These are phyloP conservation scores for Orbilia ellipsospora DNA, from an alignment of 2,329 filamentous ascomycete genomes.

Conservation along the genomic window DNA sequence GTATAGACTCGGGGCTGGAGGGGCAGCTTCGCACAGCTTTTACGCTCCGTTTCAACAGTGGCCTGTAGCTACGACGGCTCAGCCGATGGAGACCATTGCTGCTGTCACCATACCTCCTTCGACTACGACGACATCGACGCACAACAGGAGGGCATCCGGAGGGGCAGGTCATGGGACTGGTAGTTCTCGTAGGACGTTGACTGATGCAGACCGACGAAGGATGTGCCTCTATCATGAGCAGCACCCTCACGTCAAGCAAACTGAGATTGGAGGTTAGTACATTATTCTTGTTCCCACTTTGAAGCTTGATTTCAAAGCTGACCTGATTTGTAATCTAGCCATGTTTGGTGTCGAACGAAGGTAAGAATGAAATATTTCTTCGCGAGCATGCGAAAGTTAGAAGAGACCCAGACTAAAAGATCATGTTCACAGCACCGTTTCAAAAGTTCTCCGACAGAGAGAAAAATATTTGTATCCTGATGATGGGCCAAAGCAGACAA, in stretches of 20 bases:
- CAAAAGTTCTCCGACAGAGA: conserved; percentile 92
- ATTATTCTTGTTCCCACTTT: conserved; percentile 5
- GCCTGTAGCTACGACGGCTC: conserved; percentile 44
- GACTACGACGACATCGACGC: conserved; percentile 70
- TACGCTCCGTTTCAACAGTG: conserved; percentile 50
- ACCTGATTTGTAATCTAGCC: conserved; percentile 64
- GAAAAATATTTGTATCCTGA: conserved; percentile 90
- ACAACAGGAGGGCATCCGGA: conserved; percentile 67
- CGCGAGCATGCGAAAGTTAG: conserved; percentile 52
- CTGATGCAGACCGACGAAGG: conserved; percentile 84
- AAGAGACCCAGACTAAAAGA: conserved; percentile 52
- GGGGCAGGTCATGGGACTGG: conserved; percentile 68
- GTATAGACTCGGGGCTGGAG: conserved; percentile 38
- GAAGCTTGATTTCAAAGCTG: conserved; percentile 36
- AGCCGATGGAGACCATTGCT: conserved; percentile 47
- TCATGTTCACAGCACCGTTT: conserved; percentile 81
- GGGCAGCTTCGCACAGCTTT: conserved; percentile 44
- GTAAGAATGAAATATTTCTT: conserved; percentile 67
- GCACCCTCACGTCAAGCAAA: conserved; percentile 90
- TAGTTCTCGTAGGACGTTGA: conserved; percentile 85
- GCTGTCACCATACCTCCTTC: conserved; percentile 47
- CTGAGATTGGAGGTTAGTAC: conserved; percentile 84
- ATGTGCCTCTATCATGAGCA: conserved; percentile 97
- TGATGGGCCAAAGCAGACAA: conserved; percentile 80
- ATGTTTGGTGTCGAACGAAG: conserved; percentile 97